Evolutionary conservation across 1,284 basidiomycete genomes (phyloP).

Genomic region (Fomes fomentarius): DNA sequence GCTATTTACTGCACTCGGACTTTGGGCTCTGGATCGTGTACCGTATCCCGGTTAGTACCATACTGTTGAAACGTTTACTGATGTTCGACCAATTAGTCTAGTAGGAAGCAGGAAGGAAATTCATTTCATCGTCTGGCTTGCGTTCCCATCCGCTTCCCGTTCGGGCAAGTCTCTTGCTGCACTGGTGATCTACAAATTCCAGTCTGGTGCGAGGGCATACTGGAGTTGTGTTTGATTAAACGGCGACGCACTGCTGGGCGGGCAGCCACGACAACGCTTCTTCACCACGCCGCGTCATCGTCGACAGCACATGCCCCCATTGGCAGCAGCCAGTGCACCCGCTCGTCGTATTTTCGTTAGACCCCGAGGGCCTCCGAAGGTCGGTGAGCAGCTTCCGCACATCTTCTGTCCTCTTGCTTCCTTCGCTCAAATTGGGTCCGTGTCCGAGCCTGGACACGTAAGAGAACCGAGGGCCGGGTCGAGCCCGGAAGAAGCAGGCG

Average conservation of each 20-base stretch:
- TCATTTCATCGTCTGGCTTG: not conserved
- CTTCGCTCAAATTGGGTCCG: not conserved
- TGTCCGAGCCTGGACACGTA: not conserved
- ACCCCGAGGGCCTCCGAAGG: conserved; percentile 1
- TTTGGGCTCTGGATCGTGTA: no score
- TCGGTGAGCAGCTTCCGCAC: not conserved
- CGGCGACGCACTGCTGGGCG: not conserved
- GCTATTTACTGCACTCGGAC: not conserved
- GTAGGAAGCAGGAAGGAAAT: not conserved
- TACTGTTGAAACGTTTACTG: not conserved
- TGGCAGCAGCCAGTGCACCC: conserved; percentile 1
- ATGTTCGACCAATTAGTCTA: not conserved
- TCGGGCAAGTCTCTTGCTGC: not conserved
- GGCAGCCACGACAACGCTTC: not conserved
- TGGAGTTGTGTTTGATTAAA: conserved; percentile 7
- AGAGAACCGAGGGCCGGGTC: not conserved
- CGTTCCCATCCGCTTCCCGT: not conserved
- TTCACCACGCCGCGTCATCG: conserved; percentile 7
- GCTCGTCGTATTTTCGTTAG: not conserved
- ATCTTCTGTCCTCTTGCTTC: not conserved
- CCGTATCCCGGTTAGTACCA: not conserved
- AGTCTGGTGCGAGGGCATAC: not conserved
- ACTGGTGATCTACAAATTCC: not conserved
- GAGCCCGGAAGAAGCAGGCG: not conserved
- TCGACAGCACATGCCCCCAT: conserved; percentile 3